phyloP scores from a whole-genome alignment of 257 asterid genomes.

The Salvia splendens region DNA sequence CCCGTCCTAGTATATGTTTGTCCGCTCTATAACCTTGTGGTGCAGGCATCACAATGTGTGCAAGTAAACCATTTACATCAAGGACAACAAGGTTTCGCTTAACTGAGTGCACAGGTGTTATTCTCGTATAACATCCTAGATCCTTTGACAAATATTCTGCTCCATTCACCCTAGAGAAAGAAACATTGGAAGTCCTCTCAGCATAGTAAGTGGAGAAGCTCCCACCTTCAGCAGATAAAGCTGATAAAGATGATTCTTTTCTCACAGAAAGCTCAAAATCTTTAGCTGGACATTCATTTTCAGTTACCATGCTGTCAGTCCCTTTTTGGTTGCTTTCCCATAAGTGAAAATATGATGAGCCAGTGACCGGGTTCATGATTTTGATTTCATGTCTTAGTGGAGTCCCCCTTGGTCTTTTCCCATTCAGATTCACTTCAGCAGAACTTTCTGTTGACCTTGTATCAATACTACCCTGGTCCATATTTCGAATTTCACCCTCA shows the following conservation, averaged over 20 bases:
- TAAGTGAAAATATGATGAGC: slow-evolving; percentile 36
- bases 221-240: slow-evolving; percentile 31
- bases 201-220: slow-evolving; percentile 28
- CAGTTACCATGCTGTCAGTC: slow-evolving; percentile 15
- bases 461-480: slow-evolving; percentile 36
- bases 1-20: slow-evolving; percentile 54
- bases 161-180: slow-evolving; percentile 32
- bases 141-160: slow-evolving; percentile 27
- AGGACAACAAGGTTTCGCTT: slow-evolving; percentile 81
- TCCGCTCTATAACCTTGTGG: slow-evolving; percentile 59
- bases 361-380: slow-evolving; percentile 33
- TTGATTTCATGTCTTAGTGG: slow-evolving; percentile 30
- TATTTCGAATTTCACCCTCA: slow-evolving; percentile 20
- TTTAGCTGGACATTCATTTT: slow-evolving; percentile 26
- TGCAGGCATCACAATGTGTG: slow-evolving; percentile 67
- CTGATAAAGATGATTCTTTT: slow-evolving; percentile 33
- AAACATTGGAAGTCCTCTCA: slow-evolving; percentile 22
- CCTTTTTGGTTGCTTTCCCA: slow-evolving; percentile 31
- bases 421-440: slow-evolving; percentile 28
- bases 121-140: slow-evolving; percentile 31
- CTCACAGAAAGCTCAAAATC: slow-evolving; percentile 30
- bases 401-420: slow-evolving; percentile 33
- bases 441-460: slow-evolving; percentile 27
- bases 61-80: slow-evolving; percentile 91
- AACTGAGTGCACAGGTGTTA: slow-evolving; percentile 25